phyloP scores from a whole-genome alignment of 2,329 filamentous ascomycete genomes.

The Elsinoe batatas region DNA sequence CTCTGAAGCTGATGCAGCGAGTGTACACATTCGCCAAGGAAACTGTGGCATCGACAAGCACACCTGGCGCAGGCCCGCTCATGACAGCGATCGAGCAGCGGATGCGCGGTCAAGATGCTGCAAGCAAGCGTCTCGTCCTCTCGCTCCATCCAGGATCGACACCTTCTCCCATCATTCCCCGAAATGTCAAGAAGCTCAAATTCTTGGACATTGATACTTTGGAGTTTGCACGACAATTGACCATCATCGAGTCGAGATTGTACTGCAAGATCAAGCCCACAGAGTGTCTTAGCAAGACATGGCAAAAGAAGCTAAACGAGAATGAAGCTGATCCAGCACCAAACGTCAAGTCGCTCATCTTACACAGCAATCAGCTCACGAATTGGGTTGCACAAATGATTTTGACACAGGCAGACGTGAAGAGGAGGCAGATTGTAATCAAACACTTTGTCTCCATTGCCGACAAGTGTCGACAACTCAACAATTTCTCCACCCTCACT shows the following conservation, averaged over 20 bases:
- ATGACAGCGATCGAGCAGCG: conserved; percentile 84
- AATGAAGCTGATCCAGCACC: conserved; percentile 76
- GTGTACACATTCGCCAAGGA: conserved; percentile 88
- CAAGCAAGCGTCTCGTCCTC: conserved; percentile 74
- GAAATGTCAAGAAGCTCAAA: conserved; percentile 99
- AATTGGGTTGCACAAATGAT: conserved; percentile 99
- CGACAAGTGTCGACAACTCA: conserved; percentile 87
- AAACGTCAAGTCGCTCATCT: conserved; percentile 90
- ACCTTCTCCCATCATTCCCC: conserved; percentile 83
- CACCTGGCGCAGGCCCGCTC: conserved; percentile 73
- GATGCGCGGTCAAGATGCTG: conserved; percentile 75
- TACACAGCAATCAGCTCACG: conserved; percentile 97
- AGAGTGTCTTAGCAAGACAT: conserved; percentile 96
- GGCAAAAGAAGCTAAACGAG: conserved; percentile 87
- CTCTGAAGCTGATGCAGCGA: conserved; percentile 72
- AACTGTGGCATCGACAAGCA: conserved; percentile 85
- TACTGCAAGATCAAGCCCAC: conserved; percentile 95
- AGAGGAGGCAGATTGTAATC: conserved; percentile 92
- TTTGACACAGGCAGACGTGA: conserved; percentile 83
- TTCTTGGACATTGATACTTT: conserved; percentile 93
- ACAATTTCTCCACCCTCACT: conserved; percentile 95
- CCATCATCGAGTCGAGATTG: conserved; percentile 87
- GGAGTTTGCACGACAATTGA: conserved; percentile 95
- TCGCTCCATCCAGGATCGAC: conserved; percentile 67
- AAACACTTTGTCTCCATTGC: conserved; percentile 96